These are phyloP conservation scores for Hyphopichia fennica DNA, from an alignment of 1,139 yeast genomes.

Conservation along the genomic window DNA sequence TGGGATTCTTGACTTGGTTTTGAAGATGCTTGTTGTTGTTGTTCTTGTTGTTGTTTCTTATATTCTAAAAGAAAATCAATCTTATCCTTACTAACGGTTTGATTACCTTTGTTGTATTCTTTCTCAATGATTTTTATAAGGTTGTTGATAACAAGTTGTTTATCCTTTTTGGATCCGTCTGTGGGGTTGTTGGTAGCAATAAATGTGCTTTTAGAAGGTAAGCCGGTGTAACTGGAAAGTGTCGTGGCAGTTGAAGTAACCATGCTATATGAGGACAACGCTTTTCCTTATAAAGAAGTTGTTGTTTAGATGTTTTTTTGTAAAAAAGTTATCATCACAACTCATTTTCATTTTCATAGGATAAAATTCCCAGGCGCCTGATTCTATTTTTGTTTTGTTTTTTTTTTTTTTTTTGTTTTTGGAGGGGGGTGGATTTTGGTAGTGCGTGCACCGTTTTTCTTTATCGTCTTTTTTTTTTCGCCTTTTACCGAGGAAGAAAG, in stretches of 20 bases:
- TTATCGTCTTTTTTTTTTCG: too few relatives aligned
- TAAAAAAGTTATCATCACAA: too few relatives aligned
- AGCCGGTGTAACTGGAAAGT: not conserved
- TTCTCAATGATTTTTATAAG: slow-evolving; percentile 4
- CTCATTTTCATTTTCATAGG: too few relatives aligned
- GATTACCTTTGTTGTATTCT: slow-evolving; percentile 5
- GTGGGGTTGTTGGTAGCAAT: not conserved
- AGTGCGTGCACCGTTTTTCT: too few relatives aligned
- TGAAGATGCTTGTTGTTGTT: not conserved
- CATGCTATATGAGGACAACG: not conserved
- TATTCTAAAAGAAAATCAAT: slow-evolving; percentile 1
- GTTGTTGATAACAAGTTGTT: slow-evolving; percentile 2
- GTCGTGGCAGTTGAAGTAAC: not conserved
- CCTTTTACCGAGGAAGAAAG: too few relatives aligned
- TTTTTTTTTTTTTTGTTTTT: too few relatives aligned
- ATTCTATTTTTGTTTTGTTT: too few relatives aligned
- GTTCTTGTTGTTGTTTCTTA: slow-evolving; percentile 3
- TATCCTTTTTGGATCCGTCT: not conserved
- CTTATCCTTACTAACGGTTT: slow-evolving; percentile 4
- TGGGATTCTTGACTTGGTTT: not conserved
- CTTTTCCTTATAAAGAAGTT: not conserved
- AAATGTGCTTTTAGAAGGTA: not conserved
- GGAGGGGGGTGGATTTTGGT: too few relatives aligned
- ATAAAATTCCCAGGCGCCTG: too few relatives aligned
- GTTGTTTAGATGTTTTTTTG: too few relatives aligned